Base-by-base conservation (phyloP, 768 basidiomycete genomes). In the Russula dissimulans region DNA sequence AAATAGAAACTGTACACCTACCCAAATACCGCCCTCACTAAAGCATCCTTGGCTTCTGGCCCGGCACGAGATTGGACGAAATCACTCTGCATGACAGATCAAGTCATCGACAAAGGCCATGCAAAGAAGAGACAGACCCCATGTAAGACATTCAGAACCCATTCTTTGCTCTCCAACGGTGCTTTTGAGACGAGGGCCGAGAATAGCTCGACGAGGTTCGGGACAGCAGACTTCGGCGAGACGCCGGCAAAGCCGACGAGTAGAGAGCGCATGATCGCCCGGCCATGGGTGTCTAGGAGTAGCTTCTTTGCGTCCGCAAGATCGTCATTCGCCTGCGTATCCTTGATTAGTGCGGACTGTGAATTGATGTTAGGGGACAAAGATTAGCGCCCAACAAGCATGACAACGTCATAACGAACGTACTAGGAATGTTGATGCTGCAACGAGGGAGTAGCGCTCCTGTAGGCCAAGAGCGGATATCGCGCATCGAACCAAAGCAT, bases 181-280 rank as follows among this genome's bases (percentile, higher is more conserved):
- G 79, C 74, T 56, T 87, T 79, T 14, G 77, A 78, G 32, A 86
- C 75, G 8, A 95, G 70, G 43, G 79, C 81, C 3, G 84, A 83
- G 31, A 97, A 73, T 34, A 97, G 72, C 65, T 95, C 93, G 4
- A 91, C 86, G 31, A 97, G 77, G 69, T 95, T 95, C 18, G 82
- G 86, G 4, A 87, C 84, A 17, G 82, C 85, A 26, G 90, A 91
- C 57, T 92, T 76, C 0, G 95, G 95, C 2, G 92, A 87, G 3
- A 87, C 80, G 12, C 88, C 85, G 0, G 90, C 94, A 56, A 95
- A 90, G 22, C 89, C 93, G 52, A 79, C 77, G 18, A 97, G 70
- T 3, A 94, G 73, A 0, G 87, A 87, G 15, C 81, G 79, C 72
- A 94, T 81, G 59, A 95, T 81, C 17, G 78, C 66, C 32, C 77